Evolutionary conservation across 2,329 filamentous ascomycete species (phyloP).

Genomic region (Colletotrichum filicis): DNA sequence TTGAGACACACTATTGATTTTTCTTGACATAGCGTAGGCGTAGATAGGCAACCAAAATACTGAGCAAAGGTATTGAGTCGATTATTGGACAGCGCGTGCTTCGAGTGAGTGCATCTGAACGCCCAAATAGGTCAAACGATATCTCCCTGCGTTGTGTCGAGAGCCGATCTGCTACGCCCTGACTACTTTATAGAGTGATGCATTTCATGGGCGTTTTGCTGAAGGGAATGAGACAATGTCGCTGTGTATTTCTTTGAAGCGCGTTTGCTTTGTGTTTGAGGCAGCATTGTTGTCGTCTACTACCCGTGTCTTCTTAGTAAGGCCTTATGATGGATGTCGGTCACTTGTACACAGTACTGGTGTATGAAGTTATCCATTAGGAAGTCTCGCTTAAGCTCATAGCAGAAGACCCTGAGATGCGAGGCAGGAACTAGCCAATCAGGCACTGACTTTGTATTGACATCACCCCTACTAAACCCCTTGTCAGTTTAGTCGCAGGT

Average conservation of each 20-base stretch:
- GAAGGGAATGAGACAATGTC: slow-evolving; percentile 8
- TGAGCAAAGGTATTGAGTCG: neutral
- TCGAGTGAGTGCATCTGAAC: neutral
- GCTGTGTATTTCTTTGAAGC: slow-evolving; percentile 3
- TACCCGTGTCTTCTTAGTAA: neutral
- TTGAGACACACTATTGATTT: neutral
- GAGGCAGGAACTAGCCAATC: slow-evolving; percentile 14
- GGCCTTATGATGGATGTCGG: too few relatives aligned
- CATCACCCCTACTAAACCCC: slow-evolving; percentile 15
- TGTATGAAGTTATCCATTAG: neutral
- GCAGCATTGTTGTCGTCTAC: neutral
- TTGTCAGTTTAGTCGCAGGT: slow-evolving; percentile 1
- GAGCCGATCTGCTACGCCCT: neutral
- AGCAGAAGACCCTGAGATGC: neutral
- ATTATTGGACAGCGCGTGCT: neutral
- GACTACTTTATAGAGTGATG: neutral
- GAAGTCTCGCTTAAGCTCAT: neutral
- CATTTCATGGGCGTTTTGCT: neutral
- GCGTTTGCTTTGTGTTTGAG: slow-evolving; percentile 12
- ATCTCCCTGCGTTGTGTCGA: neutral
- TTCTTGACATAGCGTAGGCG: slow-evolving; percentile 33
- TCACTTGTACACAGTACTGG: too few relatives aligned
- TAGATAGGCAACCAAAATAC: slow-evolving; percentile 18
- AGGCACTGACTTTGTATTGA: neutral
- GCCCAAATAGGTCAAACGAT: neutral